Evolutionary conservation across 202 grass and related monocot species (phyloP).

Genomic region (Zoysia matrella): DNA sequence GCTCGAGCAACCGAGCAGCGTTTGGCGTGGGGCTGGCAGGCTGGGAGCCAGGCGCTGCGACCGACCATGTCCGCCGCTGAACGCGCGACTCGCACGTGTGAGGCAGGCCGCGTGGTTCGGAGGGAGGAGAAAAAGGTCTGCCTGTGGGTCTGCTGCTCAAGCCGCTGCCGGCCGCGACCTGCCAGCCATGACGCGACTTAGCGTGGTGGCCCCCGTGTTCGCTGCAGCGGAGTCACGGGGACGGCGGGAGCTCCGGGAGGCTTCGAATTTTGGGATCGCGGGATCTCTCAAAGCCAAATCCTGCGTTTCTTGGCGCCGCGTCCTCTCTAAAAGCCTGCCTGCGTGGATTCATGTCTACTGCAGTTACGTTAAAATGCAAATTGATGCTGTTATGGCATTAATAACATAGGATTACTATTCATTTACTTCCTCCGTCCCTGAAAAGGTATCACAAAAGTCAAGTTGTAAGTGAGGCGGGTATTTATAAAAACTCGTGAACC

Average conservation of each 20-base stretch:
- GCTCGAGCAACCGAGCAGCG: neutral
- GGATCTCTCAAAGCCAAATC: too few species aligned
- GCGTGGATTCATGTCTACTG: too few species aligned
- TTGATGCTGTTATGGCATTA: too few species aligned
- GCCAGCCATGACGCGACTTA: neutral
- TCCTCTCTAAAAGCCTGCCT: too few species aligned
- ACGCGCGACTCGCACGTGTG: neutral
- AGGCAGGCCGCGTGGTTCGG: neutral
- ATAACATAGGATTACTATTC: too few species aligned
- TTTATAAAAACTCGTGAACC: too few species aligned
- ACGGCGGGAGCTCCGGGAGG: neutral
- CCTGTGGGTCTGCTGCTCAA: neutral
- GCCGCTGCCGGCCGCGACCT: neutral
- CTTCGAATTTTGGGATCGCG: neutral
- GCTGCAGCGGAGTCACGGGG: neutral
- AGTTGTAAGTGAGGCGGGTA: too few species aligned
- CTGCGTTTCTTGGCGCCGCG: too few species aligned
- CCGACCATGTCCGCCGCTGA: slow-evolving; percentile 13
- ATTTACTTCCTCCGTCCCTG: too few species aligned
- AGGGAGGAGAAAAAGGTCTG: neutral
- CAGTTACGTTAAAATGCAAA: too few species aligned
- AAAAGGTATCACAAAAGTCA: too few species aligned
- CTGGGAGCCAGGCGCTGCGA: neutral
- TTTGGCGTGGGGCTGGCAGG: neutral
- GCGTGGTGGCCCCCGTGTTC: neutral